Conservation (phyloP, 768 basidiomycete genomes). For the Mycena floridula region DNA sequence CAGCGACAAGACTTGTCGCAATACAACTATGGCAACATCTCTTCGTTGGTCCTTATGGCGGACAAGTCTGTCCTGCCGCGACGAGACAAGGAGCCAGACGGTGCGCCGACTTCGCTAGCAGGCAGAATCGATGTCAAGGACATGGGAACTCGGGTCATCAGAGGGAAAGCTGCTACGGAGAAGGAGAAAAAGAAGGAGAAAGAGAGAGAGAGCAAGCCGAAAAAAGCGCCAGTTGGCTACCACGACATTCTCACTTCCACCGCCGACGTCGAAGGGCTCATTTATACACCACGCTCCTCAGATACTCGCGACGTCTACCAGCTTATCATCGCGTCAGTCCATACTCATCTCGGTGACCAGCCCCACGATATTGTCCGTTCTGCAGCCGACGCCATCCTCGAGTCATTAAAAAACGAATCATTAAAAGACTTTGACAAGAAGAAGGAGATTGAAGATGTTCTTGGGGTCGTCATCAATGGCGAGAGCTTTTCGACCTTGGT, state of each 20-base stretch:
- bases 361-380: slow-evolving; percentile 94
- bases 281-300: slow-evolving; percentile 87
- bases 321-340: slow-evolving; percentile 79
- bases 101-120: slow-evolving; percentile 87
- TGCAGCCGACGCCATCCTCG: slow-evolving; percentile 89
- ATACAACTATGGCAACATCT: slow-evolving; percentile 96
- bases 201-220: slow-evolving; percentile 57
- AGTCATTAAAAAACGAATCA: slow-evolving; percentile 80
- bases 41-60: slow-evolving; percentile 91
- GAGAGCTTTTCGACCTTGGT: slow-evolving; percentile 83
- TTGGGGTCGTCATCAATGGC: slow-evolving; percentile 56
- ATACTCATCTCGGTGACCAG: slow-evolving; percentile 84
- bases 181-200: slow-evolving; percentile 91
- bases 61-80: slow-evolving; percentile 75
- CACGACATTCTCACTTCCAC: slow-evolving; percentile 93
- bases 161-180: slow-evolving; percentile 79
- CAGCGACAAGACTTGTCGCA: slow-evolving; percentile 75
- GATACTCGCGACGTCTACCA: slow-evolving; percentile 96
- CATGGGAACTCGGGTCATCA: slow-evolving; percentile 89
- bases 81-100: slow-evolving; percentile 94
- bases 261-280: slow-evolving; percentile 86
- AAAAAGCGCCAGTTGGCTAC: slow-evolving; percentile 65
- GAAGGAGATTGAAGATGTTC: slow-evolving; percentile 79
- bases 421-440: slow-evolving; percentile 98
- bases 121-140: slow-evolving; percentile 85